Base-by-base conservation (phyloP, 2,329 filamentous ascomycete species). In the Torrubiellomyces zombiae region DNA sequence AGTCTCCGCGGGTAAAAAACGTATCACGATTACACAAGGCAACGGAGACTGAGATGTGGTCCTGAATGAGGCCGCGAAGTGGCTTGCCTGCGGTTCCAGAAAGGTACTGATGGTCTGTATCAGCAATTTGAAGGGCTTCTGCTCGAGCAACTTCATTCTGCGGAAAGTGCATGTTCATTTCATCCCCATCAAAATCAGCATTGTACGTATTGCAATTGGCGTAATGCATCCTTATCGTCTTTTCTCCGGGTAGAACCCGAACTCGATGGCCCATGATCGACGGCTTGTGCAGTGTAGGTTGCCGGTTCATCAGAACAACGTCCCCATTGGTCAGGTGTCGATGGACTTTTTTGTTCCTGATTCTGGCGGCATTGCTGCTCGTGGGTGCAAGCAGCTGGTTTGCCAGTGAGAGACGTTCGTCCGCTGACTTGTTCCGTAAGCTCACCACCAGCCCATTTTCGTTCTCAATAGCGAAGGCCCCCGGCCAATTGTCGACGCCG, bases 151-250 rank as follows among this genome's bases (percentile, higher is more conserved):
- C 63, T 47, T 95, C 91, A 38, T 93, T 95, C 41, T 98, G 89
- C 2, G 89, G 89, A 44, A 98, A 95, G 53, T 98, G 89, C 85
- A 98, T 91, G 50, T 98, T 98, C 89, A 98, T 98, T 52, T 98
- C 89, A 47, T 98, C 89, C 50, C 89, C 89, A 44, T 98, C 91
- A 45, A 98, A 98, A 63, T 98, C 89, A 16, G 89, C 89, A 41
- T 98, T 98, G 62, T 98, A 98, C 1, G 89, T 94, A 45, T 98
- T 98, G 51, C 89, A 95, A 50, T 98, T 98, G 41, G 89, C 86
- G 54, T 98, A 98, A 58, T 98, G 89, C 86, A 98, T 95, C 37
- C 89, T 83, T 47, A 98, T 85, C 0, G 89, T 95, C 55, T 92
- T 92, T 50, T 98, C 91, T 18, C 83, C 85, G 1, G 82, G 80